Evolutionary conservation across 192 early-diverging fungal genomes (phyloP).

Genomic region (Dissophora globulifera): DNA sequence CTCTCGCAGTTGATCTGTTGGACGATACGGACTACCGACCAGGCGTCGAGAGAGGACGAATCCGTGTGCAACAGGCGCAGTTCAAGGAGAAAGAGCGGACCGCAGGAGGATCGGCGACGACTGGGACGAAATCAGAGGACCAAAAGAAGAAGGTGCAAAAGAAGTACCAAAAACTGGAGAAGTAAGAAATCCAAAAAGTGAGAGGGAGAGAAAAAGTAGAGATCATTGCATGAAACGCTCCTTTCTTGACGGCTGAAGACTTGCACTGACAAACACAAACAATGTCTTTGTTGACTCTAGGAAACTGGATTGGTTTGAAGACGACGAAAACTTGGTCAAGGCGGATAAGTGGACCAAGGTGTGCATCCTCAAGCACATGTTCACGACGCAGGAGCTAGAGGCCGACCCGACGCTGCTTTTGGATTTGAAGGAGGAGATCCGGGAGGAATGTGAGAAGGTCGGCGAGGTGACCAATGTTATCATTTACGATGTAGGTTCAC

Average conservation of each 20-base stretch:
- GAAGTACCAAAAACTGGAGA: slow-evolving; percentile 79
- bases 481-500: slow-evolving; percentile 91
- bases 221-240: too few species aligned
- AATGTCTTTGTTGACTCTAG: too few species aligned
- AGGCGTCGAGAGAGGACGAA: slow-evolving; percentile 65
- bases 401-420: slow-evolving; percentile 87
- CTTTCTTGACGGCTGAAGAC: too few species aligned
- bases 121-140: slow-evolving; percentile 53
- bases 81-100: slow-evolving; percentile 82
- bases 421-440: slow-evolving; percentile 94
- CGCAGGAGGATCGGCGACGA: slow-evolving; percentile 48
- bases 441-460: slow-evolving; percentile 91
- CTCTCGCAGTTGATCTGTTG: slow-evolving; percentile 83
- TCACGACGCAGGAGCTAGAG: slow-evolving; percentile 88
- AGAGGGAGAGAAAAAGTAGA: too few species aligned
- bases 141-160: slow-evolving; percentile 71
- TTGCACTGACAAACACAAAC: too few species aligned
- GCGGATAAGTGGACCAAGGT: slow-evolving; percentile 81
- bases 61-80: slow-evolving; percentile 82
- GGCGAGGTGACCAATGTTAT: slow-evolving; percentile 96
- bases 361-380: slow-evolving; percentile 97
- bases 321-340: slow-evolving; percentile 73
- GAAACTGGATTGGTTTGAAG: slow-evolving; percentile 90
- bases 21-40: slow-evolving; percentile 87
- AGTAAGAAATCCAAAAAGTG: too few species aligned